Evolutionary conservation across 2,329 filamentous ascomycete species (phyloP).

Genomic region (Fusarium annulatum): DNA sequence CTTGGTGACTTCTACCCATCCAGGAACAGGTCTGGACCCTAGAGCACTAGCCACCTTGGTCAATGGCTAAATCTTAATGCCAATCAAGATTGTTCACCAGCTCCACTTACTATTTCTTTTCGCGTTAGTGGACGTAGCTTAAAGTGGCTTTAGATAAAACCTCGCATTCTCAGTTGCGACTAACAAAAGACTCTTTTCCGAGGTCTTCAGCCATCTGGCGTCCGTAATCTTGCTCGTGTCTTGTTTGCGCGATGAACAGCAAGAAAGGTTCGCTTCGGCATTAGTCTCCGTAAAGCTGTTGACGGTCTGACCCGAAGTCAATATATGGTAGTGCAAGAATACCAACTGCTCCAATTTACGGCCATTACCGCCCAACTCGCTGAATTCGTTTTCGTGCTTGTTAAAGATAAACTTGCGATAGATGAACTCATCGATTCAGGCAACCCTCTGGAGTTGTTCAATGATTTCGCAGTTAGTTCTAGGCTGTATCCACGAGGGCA

Average conservation of each 20-base stretch:
- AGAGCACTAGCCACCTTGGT: not conserved
- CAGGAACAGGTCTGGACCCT: not conserved
- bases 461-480: not conserved
- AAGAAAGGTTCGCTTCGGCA: rapidly evolving
- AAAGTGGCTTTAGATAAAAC: not conserved
- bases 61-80: rapidly evolving
- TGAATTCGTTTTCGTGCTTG: rapidly evolving
- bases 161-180: not conserved
- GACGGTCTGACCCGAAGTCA: not conserved
- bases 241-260: rapidly evolving
- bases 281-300: rapidly evolving
- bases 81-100: not conserved
- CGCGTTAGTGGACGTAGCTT: not conserved
- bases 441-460: not conserved
- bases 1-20: not conserved
- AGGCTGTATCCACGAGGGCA: not conserved
- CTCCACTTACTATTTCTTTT: not conserved
- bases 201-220: not conserved
- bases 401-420: not conserved
- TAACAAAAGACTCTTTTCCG: not conserved
- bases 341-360: not conserved
- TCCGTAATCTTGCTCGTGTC: rapidly evolving
- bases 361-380: rapidly evolving
- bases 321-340: not conserved
- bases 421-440: rapidly evolving